Conservation (phyloP, 2,329 filamentous ascomycete species). For the Claviceps fusiformis region DNA sequence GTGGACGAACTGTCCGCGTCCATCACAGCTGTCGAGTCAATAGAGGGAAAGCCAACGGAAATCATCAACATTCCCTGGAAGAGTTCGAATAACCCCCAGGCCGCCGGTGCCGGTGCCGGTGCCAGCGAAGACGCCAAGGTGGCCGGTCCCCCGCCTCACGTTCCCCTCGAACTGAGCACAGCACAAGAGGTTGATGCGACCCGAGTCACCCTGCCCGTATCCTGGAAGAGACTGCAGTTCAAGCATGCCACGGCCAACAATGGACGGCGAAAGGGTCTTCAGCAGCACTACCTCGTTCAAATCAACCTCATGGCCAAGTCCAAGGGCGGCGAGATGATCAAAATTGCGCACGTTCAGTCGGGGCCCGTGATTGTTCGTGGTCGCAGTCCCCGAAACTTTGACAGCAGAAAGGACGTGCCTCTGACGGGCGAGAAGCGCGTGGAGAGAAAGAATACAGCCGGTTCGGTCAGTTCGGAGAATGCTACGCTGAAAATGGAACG, state of each 20-base stretch:
- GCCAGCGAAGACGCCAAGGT: slow-evolving; percentile 35
- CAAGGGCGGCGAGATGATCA: slow-evolving; percentile 50
- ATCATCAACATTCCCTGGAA: slow-evolving; percentile 98
- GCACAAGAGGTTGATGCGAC: slow-evolving; percentile 64
- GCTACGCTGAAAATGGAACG: slow-evolving; percentile 20
- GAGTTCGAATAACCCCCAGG: slow-evolving; percentile 44
- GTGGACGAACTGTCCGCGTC: slow-evolving; percentile 67
- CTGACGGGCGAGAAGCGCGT: slow-evolving; percentile 42
- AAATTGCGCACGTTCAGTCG: slow-evolving; percentile 74
- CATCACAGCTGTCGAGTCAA: slow-evolving; percentile 78
- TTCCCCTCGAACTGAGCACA: slow-evolving; percentile 39
- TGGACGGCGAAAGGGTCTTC: slow-evolving; percentile 79
- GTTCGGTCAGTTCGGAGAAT: slow-evolving; percentile 15
- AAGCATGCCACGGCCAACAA: slow-evolving; percentile 96
- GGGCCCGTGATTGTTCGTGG: slow-evolving; percentile 92
- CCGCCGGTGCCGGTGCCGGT: slow-evolving; percentile 11
- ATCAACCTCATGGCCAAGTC: slow-evolving; percentile 71
- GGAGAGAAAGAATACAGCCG: slow-evolving; percentile 30
- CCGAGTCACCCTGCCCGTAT: slow-evolving; percentile 67
- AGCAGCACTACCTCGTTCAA: slow-evolving; percentile 87
- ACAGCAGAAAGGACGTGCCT: slow-evolving; percentile 75
- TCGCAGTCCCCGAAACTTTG: slow-evolving; percentile 85
- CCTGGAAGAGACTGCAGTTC: slow-evolving; percentile 92
- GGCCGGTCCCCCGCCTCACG: slow-evolving; percentile 36
- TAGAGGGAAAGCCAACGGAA: slow-evolving; percentile 82